Evolutionary conservation across 768 basidiomycete species (phyloP), one percentile per base, ranked within the genome.

Genomic region (Rhodotorula paludigena): DNA sequence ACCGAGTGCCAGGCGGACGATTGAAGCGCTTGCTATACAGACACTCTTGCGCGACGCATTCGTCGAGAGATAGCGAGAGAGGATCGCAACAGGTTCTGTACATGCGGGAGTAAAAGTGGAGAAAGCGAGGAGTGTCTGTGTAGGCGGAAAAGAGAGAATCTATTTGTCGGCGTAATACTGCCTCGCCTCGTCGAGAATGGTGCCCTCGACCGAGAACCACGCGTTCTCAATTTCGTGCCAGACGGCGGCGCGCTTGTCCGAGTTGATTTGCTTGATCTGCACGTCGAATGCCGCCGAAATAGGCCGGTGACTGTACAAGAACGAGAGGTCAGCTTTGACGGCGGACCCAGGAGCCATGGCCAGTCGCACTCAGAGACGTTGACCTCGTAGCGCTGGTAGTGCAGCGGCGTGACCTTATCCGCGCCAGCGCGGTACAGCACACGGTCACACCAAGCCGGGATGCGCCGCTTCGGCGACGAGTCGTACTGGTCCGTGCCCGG

Each of bases 381-480:
- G 58, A 82, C 84, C 78, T 96, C 92, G 78, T 90, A 93, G 28
- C 94, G 82, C 49, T 78, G 78, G 78, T 99, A 96, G 74, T 85
- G 85, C 72, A 89, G 66, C 75, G 85, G 83, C 60, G 80, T 76
- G 36, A 94, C 86, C 14, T 89, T 82, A 20, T 77, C 69, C 8
- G 60, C 59, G 30, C 70, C 67, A 20, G 67, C 42, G n/a, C 86
- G 85, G 85, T 87, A 94, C 48, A 98, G 80, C 30, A 99, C 85
- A 10, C 94, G 87, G 77, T 99, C 94, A 77, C 94, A 99, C 92
- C 93, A 99, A 4, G 94, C 92, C 7, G 94, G 94, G 14, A 86
- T 82, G 0, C 94, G 87, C 20, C 84, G 83, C 78, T 98, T 97
- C 77, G 91, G 90, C 1, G 89, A 90, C 5, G 87, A 82, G 76